Percentiles rank a stretch among this genome's conserved stretches.
These are phyloP conservation scores for Trametes gibbosa DNA, from an alignment of 768 basidiomycete species.

Conservation along the genomic window DNA sequence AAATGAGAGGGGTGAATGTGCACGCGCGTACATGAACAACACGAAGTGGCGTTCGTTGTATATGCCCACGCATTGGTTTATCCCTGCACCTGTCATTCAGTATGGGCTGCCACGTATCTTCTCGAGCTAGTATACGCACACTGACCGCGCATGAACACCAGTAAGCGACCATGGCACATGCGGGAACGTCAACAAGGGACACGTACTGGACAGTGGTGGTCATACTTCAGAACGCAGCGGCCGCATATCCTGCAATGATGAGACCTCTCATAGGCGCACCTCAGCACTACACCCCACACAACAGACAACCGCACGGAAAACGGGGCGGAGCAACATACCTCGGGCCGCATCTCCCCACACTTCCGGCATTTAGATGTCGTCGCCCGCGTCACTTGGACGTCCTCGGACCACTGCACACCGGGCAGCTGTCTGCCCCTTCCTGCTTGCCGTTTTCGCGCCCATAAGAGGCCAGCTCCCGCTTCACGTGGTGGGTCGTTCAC, in stretches of 20 bases:
- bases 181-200: not conserved
- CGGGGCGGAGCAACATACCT: constrained; percentile 50
- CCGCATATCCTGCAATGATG: constrained; percentile 95
- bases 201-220: constrained; percentile 89
- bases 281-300: constrained; percentile 14
- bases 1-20: not conserved
- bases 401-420: constrained; percentile 51
- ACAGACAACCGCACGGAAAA: not conserved
- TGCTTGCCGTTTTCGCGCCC: constrained; percentile 48
- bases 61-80: constrained; percentile 96
- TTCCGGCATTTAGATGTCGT: constrained; percentile 60
- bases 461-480: constrained; percentile 44
- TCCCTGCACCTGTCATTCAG: constrained; percentile 53
- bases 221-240: constrained; percentile 84
- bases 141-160: not conserved
- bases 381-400: constrained; percentile 52
- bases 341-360: constrained; percentile 69
- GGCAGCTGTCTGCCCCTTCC: constrained; percentile 31
- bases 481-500: constrained; percentile 54
- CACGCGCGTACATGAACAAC: constrained; percentile 75
- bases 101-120: no score
- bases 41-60: constrained; percentile 96
- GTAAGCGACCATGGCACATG: not conserved
- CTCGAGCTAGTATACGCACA: not conserved
- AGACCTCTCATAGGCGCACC: constrained; percentile 57